Percentiles rank a stretch among this genome's conserved stretches.
These are phyloP conservation scores for Umbelopsis sp. DNA, from an alignment of 192 early-diverging fungal species.

Conservation along the genomic window DNA sequence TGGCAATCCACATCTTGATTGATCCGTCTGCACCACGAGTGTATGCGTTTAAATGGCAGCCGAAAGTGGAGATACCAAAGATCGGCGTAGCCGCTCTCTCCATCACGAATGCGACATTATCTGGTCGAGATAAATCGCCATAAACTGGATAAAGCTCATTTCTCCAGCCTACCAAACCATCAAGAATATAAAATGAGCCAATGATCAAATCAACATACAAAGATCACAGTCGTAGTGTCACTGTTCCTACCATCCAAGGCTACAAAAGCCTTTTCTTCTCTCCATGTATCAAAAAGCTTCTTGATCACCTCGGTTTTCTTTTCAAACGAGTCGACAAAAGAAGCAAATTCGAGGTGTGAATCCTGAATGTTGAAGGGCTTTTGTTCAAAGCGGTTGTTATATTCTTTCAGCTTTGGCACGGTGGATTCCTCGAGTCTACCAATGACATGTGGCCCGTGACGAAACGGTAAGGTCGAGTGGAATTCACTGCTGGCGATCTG, in stretches of 20 bases:
- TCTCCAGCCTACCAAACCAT: conserved; percentile 69
- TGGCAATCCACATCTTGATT: conserved; percentile 87
- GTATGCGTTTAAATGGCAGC: conserved; percentile 89
- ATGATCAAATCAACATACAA: not conserved
- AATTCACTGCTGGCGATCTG: conserved; percentile 3
- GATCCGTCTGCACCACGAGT: conserved; percentile 43
- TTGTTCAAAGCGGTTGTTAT: conserved; percentile 32
- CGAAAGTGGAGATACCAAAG: conserved; percentile 86
- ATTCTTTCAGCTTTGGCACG: conserved; percentile 35
- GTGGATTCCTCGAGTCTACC: conserved; percentile 44
- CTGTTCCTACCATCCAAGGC: conserved; percentile 28
- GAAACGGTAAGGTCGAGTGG: conserved; percentile 34
- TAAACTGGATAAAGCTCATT: conserved; percentile 85
- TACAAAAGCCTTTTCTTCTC: conserved; percentile 35
- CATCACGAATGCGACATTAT: conserved; percentile 58
- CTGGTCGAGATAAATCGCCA: conserved; percentile 41
- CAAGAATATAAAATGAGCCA: not conserved
- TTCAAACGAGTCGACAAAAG: conserved; percentile 34
- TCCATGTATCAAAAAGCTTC: conserved; percentile 43
- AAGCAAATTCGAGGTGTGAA: conserved; percentile 38
- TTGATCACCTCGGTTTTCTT: conserved; percentile 36
- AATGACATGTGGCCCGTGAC: conserved; percentile 38
- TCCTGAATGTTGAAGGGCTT: conserved; percentile 48
- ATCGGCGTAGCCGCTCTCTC: conserved; percentile 81
- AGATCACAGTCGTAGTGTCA: not conserved